phyloP scores from a whole-genome alignment of 352 stramenopile species.

The Pythium phragmiticola region DNA sequence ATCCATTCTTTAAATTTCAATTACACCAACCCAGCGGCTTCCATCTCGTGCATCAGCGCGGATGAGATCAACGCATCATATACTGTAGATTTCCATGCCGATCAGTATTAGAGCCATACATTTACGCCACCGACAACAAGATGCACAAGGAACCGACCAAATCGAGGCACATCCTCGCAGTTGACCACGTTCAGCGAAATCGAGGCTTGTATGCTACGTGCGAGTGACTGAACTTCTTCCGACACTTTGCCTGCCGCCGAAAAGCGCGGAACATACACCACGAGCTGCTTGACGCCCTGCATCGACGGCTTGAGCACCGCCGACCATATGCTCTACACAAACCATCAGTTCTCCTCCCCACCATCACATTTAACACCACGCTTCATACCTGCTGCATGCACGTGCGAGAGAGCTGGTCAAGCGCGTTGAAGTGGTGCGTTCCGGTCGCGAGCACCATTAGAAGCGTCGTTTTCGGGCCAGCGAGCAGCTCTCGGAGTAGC shows the following conservation, averaged over 20 bases:
- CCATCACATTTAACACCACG: not conserved
- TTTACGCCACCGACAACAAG: not conserved
- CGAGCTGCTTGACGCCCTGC: conserved; percentile 23
- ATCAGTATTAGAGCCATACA: not conserved
- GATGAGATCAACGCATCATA: conserved; percentile 28
- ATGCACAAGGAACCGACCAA: conserved; percentile 12
- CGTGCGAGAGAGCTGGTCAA: conserved; percentile 32
- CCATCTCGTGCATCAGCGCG: conserved; percentile 29
- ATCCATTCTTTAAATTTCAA: no score
- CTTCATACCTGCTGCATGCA: conserved; percentile 28
- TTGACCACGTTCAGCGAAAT: conserved; percentile 14
- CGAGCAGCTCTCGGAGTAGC: conserved; percentile 29
- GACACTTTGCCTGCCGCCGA: conserved; percentile 11
- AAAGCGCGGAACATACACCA: conserved; percentile 25
- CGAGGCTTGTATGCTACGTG: conserved; percentile 3
- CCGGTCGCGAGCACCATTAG: conserved; percentile 20
- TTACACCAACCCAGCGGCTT: conserved; percentile 20
- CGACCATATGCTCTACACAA: conserved; percentile 23
- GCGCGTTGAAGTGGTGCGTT: conserved; percentile 32
- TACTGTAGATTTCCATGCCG: conserved; percentile 8
- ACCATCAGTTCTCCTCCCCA: not conserved
- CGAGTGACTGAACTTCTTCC: conserved; percentile 15
- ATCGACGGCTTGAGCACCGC: conserved; percentile 15
- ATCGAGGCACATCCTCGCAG: conserved; percentile 18
- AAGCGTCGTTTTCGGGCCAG: conserved; percentile 10